Conservation (phyloP, 352 stramenopile genomes). For the Detonula confervacea region DNA sequence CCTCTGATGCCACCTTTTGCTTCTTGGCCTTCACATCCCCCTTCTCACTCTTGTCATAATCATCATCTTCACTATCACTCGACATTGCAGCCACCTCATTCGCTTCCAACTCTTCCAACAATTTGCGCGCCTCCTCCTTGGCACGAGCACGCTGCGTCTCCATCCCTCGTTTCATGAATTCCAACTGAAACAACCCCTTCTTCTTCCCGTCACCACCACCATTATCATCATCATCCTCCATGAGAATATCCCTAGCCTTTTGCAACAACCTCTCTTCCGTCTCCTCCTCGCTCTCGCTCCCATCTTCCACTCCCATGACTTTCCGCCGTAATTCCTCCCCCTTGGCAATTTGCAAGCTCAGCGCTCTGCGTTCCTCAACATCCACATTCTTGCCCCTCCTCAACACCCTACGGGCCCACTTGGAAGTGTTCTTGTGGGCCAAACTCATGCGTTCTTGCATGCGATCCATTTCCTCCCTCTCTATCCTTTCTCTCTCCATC, state of each 20-base stretch:
- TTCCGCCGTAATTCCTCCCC: constrained; percentile 94
- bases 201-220: constrained; percentile 63
- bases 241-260: constrained; percentile 65
- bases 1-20: constrained; percentile 52
- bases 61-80: constrained; percentile 54
- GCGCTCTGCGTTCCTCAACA: constrained; percentile 89
- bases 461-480: constrained; percentile 89
- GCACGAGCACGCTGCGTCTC: constrained; percentile 93
- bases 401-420: constrained; percentile 95
- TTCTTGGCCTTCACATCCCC: neutral
- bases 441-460: constrained; percentile 97
- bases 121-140: constrained; percentile 90
- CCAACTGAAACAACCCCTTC: constrained; percentile 92
- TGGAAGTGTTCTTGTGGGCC: constrained; percentile 96
- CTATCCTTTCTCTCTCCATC: constrained; percentile 76
- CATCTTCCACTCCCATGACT: constrained; percentile 81
- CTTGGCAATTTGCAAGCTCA: constrained; percentile 87
- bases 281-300: constrained; percentile 68
- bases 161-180: constrained; percentile 98
- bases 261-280: constrained; percentile 75
- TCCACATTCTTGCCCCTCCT: constrained; percentile 91
- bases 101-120: constrained; percentile 93
- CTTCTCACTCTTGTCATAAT: constrained; percentile 42
- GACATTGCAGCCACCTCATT: constrained; percentile 78
- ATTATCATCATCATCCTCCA: constrained; percentile 59